These are phyloP conservation scores for Paraglomus brasilianum DNA, from an alignment of 192 early-diverging fungal species.

Conservation along the genomic window DNA sequence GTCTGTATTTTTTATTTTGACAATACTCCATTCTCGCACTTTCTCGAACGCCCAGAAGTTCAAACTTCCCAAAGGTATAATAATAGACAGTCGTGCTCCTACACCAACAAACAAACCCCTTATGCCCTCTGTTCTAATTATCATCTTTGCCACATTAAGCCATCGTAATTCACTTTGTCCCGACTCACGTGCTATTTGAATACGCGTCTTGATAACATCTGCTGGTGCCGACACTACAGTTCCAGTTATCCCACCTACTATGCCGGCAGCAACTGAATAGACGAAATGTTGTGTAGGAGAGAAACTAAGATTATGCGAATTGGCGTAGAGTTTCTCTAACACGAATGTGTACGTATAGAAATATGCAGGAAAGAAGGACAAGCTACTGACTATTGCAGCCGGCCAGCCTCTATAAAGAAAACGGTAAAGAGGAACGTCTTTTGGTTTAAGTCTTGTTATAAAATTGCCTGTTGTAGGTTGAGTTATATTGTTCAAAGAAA, in stretches of 20 bases:
- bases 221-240: constrained; percentile 27
- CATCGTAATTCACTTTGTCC: constrained; percentile 5
- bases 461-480: constrained; percentile 14
- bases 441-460: constrained; percentile 21
- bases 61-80: constrained; percentile 27
- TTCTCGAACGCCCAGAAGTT: constrained; percentile 31
- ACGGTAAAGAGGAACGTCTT: constrained; percentile 14
- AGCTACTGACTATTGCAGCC: constrained; percentile 1
- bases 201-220: constrained; percentile 33
- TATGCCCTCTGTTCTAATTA: constrained; percentile 12
- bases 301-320: not conserved
- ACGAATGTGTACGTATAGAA: constrained; percentile 24
- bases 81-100: constrained; percentile 13
- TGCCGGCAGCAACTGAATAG: constrained; percentile 27
- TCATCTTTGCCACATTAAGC: not conserved
- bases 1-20: too few relatives aligned
- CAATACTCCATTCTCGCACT: constrained; percentile 24
- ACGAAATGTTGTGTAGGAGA: constrained; percentile 12
- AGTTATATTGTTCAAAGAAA: not conserved
- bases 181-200: constrained; percentile 26
- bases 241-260: constrained; percentile 20
- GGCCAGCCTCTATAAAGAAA: constrained; percentile 27
- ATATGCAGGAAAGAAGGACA: constrained; percentile 27
- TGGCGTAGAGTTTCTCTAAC: constrained; percentile 2
- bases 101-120: constrained; percentile 27